These are phyloP conservation scores for Aciculosporium take DNA, from an alignment of 2,329 filamentous ascomycete genomes.

Conservation along the genomic window DNA sequence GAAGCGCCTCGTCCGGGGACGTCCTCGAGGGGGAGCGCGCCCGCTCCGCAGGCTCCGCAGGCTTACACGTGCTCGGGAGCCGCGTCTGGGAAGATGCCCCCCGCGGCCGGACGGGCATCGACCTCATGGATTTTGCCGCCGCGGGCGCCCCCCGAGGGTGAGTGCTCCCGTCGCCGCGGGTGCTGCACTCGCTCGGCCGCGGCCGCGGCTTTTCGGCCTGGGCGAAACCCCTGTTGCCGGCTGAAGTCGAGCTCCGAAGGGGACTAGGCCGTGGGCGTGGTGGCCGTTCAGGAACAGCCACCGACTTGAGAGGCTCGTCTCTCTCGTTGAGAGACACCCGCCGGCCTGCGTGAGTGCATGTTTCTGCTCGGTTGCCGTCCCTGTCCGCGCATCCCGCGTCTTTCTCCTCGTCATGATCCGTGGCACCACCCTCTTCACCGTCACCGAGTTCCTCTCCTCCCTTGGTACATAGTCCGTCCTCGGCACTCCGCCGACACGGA, in stretches of 20 bases:
- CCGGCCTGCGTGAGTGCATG: constrained; percentile 12
- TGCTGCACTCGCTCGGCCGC: constrained; percentile 28
- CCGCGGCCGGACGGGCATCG: constrained; percentile 12
- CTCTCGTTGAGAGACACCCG: constrained; percentile 10
- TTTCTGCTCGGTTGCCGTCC: constrained; percentile 29
- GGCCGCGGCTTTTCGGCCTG: constrained; percentile 12
- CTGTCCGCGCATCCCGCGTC: constrained; percentile 27
- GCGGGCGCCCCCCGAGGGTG: constrained; percentile 14
- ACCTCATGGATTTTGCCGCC: constrained; percentile 13
- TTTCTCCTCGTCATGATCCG: constrained; percentile 16
- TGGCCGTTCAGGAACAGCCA: constrained; percentile 32
- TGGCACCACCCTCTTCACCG: no score
- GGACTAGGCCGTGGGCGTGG: constrained; percentile 36
- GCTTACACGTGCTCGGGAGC: constrained; percentile 1
- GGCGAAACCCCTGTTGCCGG: constrained; percentile 30
- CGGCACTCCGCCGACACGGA: constrained; percentile 14
- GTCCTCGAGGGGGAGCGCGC: constrained; percentile 15
- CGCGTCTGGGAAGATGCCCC: constrained; percentile 2
- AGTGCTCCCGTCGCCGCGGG: constrained; percentile 34
- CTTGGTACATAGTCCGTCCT: neutral
- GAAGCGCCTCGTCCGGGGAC: constrained; percentile 21
- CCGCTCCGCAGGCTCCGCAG: constrained; percentile 4
- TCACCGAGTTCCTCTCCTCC: constrained; percentile 9
- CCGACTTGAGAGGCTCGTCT: constrained; percentile 18
- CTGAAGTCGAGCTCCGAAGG: constrained; percentile 35